Evolutionary conservation across 2,329 filamentous ascomycete species (phyloP).

Genomic region (Aureobasidium sp.): DNA sequence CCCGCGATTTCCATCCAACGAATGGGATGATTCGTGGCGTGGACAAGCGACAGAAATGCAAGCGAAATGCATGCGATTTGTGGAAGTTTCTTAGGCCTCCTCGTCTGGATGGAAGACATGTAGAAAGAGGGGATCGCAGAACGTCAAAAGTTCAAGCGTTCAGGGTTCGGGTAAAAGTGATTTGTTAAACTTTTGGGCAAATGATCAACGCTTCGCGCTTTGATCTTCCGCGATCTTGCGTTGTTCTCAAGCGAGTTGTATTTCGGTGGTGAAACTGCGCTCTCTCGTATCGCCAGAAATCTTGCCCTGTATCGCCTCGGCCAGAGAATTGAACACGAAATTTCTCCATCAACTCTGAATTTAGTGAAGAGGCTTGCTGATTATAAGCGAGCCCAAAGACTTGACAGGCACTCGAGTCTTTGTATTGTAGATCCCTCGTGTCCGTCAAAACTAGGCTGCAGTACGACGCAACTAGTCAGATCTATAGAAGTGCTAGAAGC

Average conservation of each 20-base stretch:
- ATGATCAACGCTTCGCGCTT: not conserved
- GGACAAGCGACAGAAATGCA: not conserved
- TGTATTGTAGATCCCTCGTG: not conserved
- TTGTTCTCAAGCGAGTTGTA: not conserved
- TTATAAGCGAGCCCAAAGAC: not conserved
- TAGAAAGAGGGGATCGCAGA: not conserved
- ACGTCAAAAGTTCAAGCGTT: not conserved
- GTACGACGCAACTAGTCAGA: not conserved
- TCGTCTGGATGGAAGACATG: constrained; percentile 3
- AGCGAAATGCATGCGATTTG: constrained; percentile 7
- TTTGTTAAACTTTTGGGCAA: not conserved
- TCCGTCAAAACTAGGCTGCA: not conserved
- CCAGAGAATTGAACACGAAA: not conserved
- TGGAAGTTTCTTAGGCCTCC: not conserved
- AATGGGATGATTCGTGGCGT: not conserved
- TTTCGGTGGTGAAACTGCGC: not conserved
- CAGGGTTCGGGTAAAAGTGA: not conserved
- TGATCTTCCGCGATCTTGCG: not conserved
- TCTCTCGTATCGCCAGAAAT: not conserved
- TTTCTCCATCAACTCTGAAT: not conserved
- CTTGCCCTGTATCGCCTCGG: not conserved
- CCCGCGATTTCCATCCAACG: not conserved
- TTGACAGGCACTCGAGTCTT: not conserved
- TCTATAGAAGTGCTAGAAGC: not conserved
- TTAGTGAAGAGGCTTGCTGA: not conserved